Evolutionary conservation across 106 monocot genomes (phyloP).

Genomic region (Dactylorhiza incarnata): DNA sequence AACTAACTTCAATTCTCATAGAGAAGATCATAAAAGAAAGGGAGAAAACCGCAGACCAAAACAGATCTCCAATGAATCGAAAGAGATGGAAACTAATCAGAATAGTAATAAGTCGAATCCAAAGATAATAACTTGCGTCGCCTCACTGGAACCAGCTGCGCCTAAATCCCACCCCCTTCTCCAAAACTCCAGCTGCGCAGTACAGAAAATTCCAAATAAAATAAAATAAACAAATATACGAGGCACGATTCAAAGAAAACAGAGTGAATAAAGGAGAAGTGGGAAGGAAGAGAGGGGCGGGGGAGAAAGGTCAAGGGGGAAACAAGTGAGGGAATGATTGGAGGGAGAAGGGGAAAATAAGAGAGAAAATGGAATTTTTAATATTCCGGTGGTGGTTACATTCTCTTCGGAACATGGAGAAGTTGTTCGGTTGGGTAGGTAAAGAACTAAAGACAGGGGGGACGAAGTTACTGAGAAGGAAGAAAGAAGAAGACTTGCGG

Average conservation of each 20-base stretch:
- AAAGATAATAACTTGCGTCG: not conserved
- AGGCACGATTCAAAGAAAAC: not conserved
- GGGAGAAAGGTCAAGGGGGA: not conserved
- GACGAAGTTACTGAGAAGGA: not conserved
- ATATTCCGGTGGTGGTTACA: not conserved
- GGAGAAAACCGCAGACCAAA: not conserved
- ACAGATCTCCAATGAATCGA: not conserved
- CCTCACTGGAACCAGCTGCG: not conserved
- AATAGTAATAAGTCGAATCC: not conserved
- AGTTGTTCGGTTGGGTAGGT: not conserved
- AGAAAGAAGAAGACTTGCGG: not conserved
- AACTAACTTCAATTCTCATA: not conserved
- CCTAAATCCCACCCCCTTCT: not conserved
- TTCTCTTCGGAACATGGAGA: constrained; percentile 1
- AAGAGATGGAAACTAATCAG: not conserved
- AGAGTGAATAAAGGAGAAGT: not conserved
- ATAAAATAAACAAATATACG: not conserved
- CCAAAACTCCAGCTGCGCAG: not conserved
- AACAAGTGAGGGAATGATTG: not conserved
- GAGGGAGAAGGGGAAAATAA: not conserved
- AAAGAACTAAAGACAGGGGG: not conserved
- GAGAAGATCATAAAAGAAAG: not conserved
- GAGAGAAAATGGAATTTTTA: not conserved
- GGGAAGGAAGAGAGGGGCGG: not conserved
- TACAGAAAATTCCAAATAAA: not conserved